These are phyloP conservation scores for Phytophthora podocarpi DNA, from an alignment of 352 stramenopile species.

Conservation along the genomic window DNA sequence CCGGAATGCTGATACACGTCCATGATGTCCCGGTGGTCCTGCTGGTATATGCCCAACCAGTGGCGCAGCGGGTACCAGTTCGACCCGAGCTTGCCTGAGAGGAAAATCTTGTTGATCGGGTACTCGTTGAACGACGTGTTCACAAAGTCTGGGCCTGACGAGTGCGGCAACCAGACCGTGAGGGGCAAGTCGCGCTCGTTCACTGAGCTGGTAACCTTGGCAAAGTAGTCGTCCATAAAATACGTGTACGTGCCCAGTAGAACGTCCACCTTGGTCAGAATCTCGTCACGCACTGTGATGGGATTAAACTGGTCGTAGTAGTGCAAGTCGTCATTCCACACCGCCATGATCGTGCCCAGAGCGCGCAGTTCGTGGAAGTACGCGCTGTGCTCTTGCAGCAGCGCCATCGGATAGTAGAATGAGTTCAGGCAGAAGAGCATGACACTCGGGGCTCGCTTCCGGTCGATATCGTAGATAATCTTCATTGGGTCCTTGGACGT, in stretches of 20 bases:
- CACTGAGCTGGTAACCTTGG: slow-evolving; percentile 49
- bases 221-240: slow-evolving; percentile 82
- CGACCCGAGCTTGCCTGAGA: slow-evolving; percentile 56
- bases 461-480: slow-evolving; percentile 69
- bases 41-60: slow-evolving; percentile 66
- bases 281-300: slow-evolving; percentile 56
- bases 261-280: slow-evolving; percentile 70
- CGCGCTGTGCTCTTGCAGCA: slow-evolving; percentile 61
- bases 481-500: slow-evolving; percentile 56
- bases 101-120: slow-evolving; percentile 78
- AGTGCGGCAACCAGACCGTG: slow-evolving; percentile 73
- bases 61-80: slow-evolving; percentile 73
- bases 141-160: slow-evolving; percentile 66
- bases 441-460: slow-evolving; percentile 63
- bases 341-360: slow-evolving; percentile 68
- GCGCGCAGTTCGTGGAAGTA: slow-evolving; percentile 76
- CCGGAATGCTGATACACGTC: slow-evolving; percentile 69
- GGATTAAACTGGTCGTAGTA: slow-evolving; percentile 84
- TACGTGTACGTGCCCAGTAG: slow-evolving; percentile 79
- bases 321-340: slow-evolving; percentile 84
- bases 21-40: slow-evolving; percentile 50
- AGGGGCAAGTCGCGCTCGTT: slow-evolving; percentile 65
- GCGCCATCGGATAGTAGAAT: slow-evolving; percentile 65
- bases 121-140: slow-evolving; percentile 65
- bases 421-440: slow-evolving; percentile 84